Evolutionary conservation across 768 basidiomycete genomes (phyloP).

Genomic region (Mycena capillaripes): DNA sequence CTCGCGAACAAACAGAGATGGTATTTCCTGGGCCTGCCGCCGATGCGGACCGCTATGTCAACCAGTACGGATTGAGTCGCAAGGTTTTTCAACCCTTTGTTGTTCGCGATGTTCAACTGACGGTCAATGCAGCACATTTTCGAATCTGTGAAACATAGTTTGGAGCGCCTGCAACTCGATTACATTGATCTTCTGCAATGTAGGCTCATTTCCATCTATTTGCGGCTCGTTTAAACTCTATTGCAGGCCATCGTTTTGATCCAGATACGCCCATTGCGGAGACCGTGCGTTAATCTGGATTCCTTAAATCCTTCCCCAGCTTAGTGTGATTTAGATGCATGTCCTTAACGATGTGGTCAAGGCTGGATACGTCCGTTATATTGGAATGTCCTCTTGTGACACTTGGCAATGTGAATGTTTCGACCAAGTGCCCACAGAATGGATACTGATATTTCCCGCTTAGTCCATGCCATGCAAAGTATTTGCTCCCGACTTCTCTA

Average conservation of each 20-base stretch:
- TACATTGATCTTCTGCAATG: slow-evolving; percentile 73
- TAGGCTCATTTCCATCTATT: slow-evolving; percentile 16
- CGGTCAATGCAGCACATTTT: slow-evolving; percentile 66
- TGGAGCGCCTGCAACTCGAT: slow-evolving; percentile 60
- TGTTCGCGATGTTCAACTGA: background rate
- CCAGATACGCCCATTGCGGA: slow-evolving; percentile 70
- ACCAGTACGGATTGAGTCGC: slow-evolving; percentile 61
- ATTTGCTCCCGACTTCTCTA: background rate
- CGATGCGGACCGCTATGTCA: slow-evolving; percentile 59
- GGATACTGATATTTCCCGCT: background rate
- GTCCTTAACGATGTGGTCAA: slow-evolving; percentile 78
- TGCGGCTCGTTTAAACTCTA: background rate
- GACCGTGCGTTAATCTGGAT: slow-evolving; percentile 50
- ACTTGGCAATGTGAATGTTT: slow-evolving; percentile 65
- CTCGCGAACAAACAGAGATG: slow-evolving; percentile 50
- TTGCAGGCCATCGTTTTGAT: slow-evolving; percentile 68
- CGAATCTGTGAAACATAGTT: slow-evolving; percentile 59
- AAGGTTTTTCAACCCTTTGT: slow-evolving; percentile 45
- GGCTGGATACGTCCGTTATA: slow-evolving; percentile 73
- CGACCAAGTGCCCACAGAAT: background rate
- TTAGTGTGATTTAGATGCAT: slow-evolving; percentile 65
- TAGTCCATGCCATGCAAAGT: slow-evolving; percentile 73
- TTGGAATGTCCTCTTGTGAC: slow-evolving; percentile 70
- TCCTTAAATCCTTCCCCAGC: background rate
- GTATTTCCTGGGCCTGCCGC: slow-evolving; percentile 17